Base-by-base conservation (phyloP, 306 rosid species). In the Myrica gale region DNA sequence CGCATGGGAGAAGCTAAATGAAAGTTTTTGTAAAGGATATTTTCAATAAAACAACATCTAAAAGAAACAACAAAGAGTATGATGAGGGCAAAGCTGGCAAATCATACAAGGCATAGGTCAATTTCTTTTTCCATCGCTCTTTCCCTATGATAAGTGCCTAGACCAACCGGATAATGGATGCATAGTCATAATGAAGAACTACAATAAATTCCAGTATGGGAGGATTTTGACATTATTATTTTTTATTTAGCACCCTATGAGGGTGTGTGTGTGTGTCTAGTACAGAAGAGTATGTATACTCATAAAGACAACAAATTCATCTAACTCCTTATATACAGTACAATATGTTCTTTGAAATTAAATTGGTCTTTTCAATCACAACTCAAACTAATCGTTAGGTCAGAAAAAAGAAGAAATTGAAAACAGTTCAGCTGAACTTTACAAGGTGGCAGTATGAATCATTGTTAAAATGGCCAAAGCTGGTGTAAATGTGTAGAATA, bases 1-100 rank as follows among this genome's bases (percentile, higher is more conserved):
- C 97, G 83, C 97, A 92, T 48, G 97, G 96, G 70, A 95, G 90
- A 77, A 95, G 97, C 97, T 92, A 85, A 50, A 71, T 46, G 37
- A 41, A 5, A 63, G 19, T 79, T 20, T 47, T 69, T 39, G 94
- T 90, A 84, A 90, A 90, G 96, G 86, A 8, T 42, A 5, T 52
- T 75, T 63, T 75, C n/a, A 48, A 23, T 46, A 48, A 23, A 48
- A 47, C 12, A 10, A 61, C 6, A 3, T 50, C n/a, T 26, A 69
- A 37, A 57, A 46, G 43, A 17, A 46, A 52, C 9, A 41, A 43
- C 60, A 45, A 26, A 74, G 9, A 20, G 32, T 8, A 70, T 5
- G 45, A 20, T 65, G 70, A 15, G 0, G 76, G 71, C 11, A 46
- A 21, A 45, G 11, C 52, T 16, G 42, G 41, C 8, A 23, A 43